These are phyloP conservation scores for Daldinia eschscholtzii DNA, from an alignment of 2,329 filamentous ascomycete species.

Conservation along the genomic window DNA sequence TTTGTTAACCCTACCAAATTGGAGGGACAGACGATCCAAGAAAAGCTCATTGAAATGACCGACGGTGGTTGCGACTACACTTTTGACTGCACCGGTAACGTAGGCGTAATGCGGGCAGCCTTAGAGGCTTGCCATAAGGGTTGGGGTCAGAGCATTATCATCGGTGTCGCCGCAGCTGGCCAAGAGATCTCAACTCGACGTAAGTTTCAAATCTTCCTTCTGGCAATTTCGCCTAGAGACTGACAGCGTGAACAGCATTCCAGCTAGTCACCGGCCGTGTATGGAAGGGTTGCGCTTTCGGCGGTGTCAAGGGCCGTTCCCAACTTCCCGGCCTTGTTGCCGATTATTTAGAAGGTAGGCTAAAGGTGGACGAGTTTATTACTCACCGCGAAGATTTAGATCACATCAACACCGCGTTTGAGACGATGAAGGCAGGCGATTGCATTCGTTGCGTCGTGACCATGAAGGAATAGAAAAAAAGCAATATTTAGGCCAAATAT, in stretches of 20 bases:
- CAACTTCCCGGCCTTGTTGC: constrained; percentile 89
- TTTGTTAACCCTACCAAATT: constrained; percentile 94
- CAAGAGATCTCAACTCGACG: constrained; percentile 95
- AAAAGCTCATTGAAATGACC: constrained; percentile 96
- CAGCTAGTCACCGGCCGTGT: constrained; percentile 97
- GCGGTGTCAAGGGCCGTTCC: constrained; percentile 95
- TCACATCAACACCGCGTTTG: constrained; percentile 90
- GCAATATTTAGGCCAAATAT: constrained; percentile 13
- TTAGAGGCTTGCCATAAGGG: constrained; percentile 99
- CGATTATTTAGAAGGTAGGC: constrained; percentile 88
- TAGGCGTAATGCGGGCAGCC: constrained; percentile 90
- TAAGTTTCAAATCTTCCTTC: constrained; percentile 64
- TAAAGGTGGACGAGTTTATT: constrained; percentile 99
- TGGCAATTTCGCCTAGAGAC: constrained; percentile 5
- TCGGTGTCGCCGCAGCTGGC: constrained; percentile 94
- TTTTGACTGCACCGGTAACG: constrained; percentile 98
- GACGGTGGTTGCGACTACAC: constrained; percentile 99
- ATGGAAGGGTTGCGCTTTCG: constrained; percentile 98
- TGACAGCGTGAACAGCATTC: constrained; percentile 75
- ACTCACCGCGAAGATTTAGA: constrained; percentile 88
- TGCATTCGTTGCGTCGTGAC: constrained; percentile 95
- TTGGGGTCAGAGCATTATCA: constrained; percentile 98
- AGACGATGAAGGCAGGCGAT: constrained; percentile 94
- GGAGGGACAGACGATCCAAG: constrained; percentile 83
- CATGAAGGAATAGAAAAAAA: constrained; percentile 57